A percentile compares a stretch with the other conserved stretches of the same genome.
These are phyloP conservation scores for Boletus sp. DNA, from an alignment of 1,284 basidiomycete genomes.

Conservation along the genomic window DNA sequence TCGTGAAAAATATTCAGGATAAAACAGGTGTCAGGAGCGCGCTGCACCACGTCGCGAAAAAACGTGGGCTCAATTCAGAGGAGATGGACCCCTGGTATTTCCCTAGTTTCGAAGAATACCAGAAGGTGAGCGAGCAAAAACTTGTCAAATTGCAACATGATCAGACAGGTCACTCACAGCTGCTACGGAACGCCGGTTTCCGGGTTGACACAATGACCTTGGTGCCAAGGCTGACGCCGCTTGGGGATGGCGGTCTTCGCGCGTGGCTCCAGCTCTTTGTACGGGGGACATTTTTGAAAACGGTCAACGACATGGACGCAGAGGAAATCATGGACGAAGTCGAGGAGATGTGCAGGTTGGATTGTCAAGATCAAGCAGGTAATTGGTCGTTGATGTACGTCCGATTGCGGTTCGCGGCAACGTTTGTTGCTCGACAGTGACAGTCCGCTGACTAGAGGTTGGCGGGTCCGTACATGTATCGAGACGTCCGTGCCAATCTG, in stretches of 20 bases:
- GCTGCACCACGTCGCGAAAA: slow-evolving; percentile 52
- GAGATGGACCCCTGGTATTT: slow-evolving; percentile 80
- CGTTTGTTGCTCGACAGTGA: slow-evolving; percentile 26
- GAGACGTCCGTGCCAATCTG: slow-evolving; percentile 4
- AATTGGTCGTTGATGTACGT: slow-evolving; percentile 73
- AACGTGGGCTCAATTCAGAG: slow-evolving; percentile 56
- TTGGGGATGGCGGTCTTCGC: slow-evolving; percentile 51
- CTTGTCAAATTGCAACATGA: slow-evolving; percentile 1
- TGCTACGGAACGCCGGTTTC: slow-evolving; percentile 57
- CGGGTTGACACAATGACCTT: slow-evolving; percentile 53
- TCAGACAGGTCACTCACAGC: slow-evolving; percentile 33
- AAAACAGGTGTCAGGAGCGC: slow-evolving; percentile 56
- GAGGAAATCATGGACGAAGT: slow-evolving; percentile 63
- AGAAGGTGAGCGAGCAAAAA: slow-evolving; percentile 38
- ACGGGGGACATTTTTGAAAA: slow-evolving; percentile 51
- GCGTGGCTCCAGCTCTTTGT: slow-evolving; percentile 74
- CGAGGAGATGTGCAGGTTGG: slow-evolving; percentile 51
- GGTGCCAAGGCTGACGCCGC: slow-evolving; percentile 65
- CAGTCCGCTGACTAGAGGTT: slow-evolving; percentile 8
- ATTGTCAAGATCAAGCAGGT: slow-evolving; percentile 55
- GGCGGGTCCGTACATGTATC: slow-evolving; percentile 2
- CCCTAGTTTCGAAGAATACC: slow-evolving; percentile 66
- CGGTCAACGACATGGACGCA: slow-evolving; percentile 51
- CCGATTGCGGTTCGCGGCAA: slow-evolving; percentile 54
- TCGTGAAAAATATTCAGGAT: neutral